Percentiles rank a stretch among this genome's conserved stretches.
Evolutionary conservation across 345 rosid species (phyloP).

Genomic region (Moricandia moricandioides): DNA sequence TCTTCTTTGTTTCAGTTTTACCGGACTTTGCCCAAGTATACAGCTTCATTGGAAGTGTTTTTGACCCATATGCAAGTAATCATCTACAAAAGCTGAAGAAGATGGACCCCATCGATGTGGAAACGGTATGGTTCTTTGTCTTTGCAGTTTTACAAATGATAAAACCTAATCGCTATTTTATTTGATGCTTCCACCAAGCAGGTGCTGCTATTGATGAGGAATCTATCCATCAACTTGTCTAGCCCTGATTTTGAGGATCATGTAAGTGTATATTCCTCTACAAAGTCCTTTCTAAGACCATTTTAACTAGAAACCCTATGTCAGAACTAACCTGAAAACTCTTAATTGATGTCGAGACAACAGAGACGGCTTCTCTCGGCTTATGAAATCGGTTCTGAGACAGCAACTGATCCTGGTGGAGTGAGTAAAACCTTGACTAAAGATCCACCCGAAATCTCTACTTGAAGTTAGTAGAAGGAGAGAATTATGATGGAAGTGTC

Average conservation of each 20-base stretch:
- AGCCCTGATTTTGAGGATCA: slow-evolving; percentile 93
- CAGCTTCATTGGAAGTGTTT: slow-evolving; percentile 79
- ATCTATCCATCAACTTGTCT: slow-evolving; percentile 79
- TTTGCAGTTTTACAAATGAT: not conserved
- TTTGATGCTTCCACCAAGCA: slow-evolving; percentile 48
- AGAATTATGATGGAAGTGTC: not conserved
- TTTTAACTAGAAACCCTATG: not conserved
- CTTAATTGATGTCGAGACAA: slow-evolving; percentile 16
- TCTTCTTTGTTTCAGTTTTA: slow-evolving; percentile 57
- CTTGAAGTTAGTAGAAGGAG: slow-evolving; percentile 27
- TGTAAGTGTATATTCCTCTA: slow-evolving; percentile 49
- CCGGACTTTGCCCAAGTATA: slow-evolving; percentile 91
- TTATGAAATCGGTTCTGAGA: slow-evolving; percentile 50
- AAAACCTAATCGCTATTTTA: slow-evolving; percentile 7
- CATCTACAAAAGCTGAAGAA: slow-evolving; percentile 82
- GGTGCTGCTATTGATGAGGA: slow-evolving; percentile 90
- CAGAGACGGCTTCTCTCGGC: slow-evolving; percentile 87
- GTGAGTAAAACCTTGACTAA: slow-evolving; percentile 31
- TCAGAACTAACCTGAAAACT: slow-evolving; percentile 4
- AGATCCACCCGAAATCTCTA: slow-evolving; percentile 37
- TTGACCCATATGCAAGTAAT: slow-evolving; percentile 61
- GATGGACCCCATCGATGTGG: slow-evolving; percentile 92
- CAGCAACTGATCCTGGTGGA: slow-evolving; percentile 31
- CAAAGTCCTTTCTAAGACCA: not conserved
- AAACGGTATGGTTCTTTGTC: slow-evolving; percentile 56